A percentile compares a stretch with the other conserved stretches of the same genome.
These are phyloP conservation scores for Prunus yedoensis DNA, from an alignment of 331 rosid species.

Conservation along the genomic window DNA sequence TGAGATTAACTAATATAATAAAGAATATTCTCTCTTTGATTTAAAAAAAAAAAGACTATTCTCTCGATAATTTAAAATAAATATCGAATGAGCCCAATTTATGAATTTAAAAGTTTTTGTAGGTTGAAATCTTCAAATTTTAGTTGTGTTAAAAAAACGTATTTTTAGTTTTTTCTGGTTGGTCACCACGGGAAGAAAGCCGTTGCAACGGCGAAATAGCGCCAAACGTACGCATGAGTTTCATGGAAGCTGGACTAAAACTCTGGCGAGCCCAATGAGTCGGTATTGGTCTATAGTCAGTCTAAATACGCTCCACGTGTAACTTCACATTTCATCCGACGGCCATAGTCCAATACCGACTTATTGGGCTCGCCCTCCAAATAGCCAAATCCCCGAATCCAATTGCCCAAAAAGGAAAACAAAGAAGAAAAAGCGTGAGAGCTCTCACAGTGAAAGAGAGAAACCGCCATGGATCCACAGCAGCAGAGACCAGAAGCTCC, in stretches of 20 bases:
- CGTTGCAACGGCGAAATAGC: background rate
- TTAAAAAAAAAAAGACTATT: no score
- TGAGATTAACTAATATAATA: no score
- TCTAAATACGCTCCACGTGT: background rate
- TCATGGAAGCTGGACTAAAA: background rate
- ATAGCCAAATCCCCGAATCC: background rate
- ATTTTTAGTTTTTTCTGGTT: background rate
- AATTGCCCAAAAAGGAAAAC: background rate
- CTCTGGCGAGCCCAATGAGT: background rate
- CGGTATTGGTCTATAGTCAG: no score
- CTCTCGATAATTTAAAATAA: no score
- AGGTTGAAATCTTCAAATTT: no score
- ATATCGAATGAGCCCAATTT: no score
- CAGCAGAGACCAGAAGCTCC: slow-evolving; percentile 28
- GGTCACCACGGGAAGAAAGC: background rate
- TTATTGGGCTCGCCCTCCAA: background rate
- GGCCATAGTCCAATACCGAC: background rate
- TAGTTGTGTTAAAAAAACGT: background rate
- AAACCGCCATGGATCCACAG: slow-evolving; percentile 53
- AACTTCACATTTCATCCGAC: background rate
- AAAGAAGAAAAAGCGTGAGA: background rate
- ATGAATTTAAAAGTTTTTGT: no score
- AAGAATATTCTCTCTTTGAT: no score
- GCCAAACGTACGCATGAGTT: background rate
- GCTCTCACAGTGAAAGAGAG: background rate